phyloP scores from a whole-genome alignment of 2,329 filamentous ascomycete species.

The Pseudogymnoascus pannorum region DNA sequence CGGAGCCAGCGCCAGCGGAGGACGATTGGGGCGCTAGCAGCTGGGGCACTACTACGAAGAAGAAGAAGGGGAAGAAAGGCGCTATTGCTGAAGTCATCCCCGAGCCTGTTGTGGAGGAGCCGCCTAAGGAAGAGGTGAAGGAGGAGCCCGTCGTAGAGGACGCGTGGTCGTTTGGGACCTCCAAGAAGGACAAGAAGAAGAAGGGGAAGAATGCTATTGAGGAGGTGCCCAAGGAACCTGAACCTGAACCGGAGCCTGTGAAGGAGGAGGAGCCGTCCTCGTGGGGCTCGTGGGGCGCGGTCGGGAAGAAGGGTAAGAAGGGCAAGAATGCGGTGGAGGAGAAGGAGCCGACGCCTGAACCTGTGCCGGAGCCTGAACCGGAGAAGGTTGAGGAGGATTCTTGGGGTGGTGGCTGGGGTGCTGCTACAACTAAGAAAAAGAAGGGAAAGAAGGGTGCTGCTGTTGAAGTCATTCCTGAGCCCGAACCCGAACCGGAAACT shows the following conservation, averaged over 20 bases:
- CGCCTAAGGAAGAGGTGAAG: slow-evolving; percentile 29
- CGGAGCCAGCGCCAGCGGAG: slow-evolving; percentile 29
- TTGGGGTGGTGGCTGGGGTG: slow-evolving; percentile 18
- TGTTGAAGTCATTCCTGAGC: no score
- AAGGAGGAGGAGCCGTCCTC: slow-evolving; percentile 27
- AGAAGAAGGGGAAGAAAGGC: slow-evolving; percentile 14
- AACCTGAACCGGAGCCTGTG: slow-evolving; percentile 26
- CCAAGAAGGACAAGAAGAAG: slow-evolving; percentile 50
- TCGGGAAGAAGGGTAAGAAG: slow-evolving; percentile 40
- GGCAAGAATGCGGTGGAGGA: slow-evolving; percentile 25
- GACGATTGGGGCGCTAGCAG: slow-evolving; percentile 41
- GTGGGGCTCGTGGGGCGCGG: slow-evolving; percentile 46
- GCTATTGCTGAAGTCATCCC: slow-evolving; percentile 28
- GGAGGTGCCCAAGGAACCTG: slow-evolving; percentile 24
- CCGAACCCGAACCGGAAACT: no score
- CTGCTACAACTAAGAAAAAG: slow-evolving; percentile 28
- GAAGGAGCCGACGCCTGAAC: slow-evolving; percentile 22
- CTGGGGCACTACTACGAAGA: slow-evolving; percentile 43
- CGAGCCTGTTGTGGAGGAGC: slow-evolving; percentile 27
- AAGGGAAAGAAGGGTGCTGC: slow-evolving; percentile 14
- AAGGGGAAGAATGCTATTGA: slow-evolving; percentile 31
- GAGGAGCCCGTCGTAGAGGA: slow-evolving; percentile 40
- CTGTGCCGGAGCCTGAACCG: slow-evolving; percentile 22
- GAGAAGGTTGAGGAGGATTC: slow-evolving; percentile 17
- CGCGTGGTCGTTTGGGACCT: slow-evolving; percentile 42